Evolutionary conservation across 805 yeast genomes (phyloP).

Genomic region (Alloascoidea africana): DNA sequence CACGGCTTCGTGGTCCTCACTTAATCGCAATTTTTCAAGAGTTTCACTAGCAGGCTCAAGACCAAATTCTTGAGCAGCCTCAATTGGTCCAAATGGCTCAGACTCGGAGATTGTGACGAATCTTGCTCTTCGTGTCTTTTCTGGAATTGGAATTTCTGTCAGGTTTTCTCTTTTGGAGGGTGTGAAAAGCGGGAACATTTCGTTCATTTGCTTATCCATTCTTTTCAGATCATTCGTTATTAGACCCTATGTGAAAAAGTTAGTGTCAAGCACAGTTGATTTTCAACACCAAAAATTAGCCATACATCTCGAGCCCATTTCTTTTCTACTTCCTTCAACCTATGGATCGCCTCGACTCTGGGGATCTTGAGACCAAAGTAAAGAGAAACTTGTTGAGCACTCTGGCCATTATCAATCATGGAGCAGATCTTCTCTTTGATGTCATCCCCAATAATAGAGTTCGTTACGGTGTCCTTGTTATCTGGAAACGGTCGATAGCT

Average conservation of each 20-base stretch:
- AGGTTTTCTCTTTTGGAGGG: conserved; percentile 50
- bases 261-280: no score
- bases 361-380: conserved; percentile 70
- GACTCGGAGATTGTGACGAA: conserved; percentile 86
- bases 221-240: conserved; percentile 39
- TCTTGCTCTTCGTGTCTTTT: conserved; percentile 56
- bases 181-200: conserved; percentile 63
- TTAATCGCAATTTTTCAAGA: conserved; percentile 48
- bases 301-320: conserved; percentile 47
- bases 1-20: conserved; percentile 26
- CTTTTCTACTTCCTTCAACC: conserved; percentile 50
- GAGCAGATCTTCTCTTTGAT: conserved; percentile 45
- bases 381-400: conserved; percentile 63
- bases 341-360: conserved; percentile 78
- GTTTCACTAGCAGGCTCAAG: conserved; percentile 82
- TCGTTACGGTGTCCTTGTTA: conserved; percentile 57
- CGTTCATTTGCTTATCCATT: conserved; percentile 49
- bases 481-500: conserved; percentile 61
- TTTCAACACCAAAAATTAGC: conserved; percentile 12
- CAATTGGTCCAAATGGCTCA: conserved; percentile 91
- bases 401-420: conserved; percentile 36
- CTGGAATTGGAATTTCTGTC: conserved; percentile 89
- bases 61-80: conserved; percentile 75
- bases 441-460: conserved; percentile 38
- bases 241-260: conserved; percentile 24